phyloP scores from a whole-genome alignment of 2,329 filamentous ascomycete species.

The Stagonosporopsis cucurbitacearum region DNA sequence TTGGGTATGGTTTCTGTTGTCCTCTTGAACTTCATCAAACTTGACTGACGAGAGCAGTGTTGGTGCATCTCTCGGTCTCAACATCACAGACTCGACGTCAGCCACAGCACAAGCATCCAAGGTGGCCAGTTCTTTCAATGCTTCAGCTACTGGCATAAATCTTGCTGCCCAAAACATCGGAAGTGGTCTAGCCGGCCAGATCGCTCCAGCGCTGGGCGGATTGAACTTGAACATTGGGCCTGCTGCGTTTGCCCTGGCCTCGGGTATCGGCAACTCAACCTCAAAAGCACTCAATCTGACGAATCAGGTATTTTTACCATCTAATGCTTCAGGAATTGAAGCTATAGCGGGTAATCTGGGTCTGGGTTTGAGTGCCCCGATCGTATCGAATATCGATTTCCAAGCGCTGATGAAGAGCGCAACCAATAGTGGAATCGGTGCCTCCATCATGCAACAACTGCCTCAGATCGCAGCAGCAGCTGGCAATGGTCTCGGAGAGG shows the following conservation, averaged over 20 bases:
- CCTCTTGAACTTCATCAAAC: neutral
- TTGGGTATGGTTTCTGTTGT: conserved; percentile 27
- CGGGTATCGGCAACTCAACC: conserved; percentile 38
- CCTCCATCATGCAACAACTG: conserved; percentile 25
- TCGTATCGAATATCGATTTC: conserved; percentile 32
- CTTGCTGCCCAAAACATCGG: conserved; percentile 37
- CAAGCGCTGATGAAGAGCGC: conserved; percentile 24
- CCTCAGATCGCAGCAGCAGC: conserved; percentile 37
- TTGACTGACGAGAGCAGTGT: conserved; percentile 28
- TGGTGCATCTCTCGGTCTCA: conserved; percentile 35
- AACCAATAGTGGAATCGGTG: conserved; percentile 9
- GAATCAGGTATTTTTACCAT: conserved; percentile 24
- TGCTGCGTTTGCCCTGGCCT: conserved; percentile 34
- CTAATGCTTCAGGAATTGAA: conserved; percentile 25
- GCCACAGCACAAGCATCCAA: conserved; percentile 26
- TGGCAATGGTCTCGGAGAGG: conserved; percentile 37
- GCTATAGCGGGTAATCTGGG: conserved; percentile 37
- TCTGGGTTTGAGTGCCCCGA: conserved; percentile 33
- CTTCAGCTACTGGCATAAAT: conserved; percentile 33
- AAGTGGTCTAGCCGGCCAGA: conserved; percentile 29
- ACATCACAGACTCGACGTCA: conserved; percentile 27
- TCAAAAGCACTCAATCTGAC: conserved; percentile 36
- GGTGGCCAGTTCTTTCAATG: conserved; percentile 29
- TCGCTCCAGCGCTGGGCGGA: conserved; percentile 23
- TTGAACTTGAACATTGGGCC: conserved; percentile 21